Percentiles rank a stretch among this genome's conserved stretches.
phyloP scores from a whole-genome alignment of 176 grass and related monocot genomes.

The Melocanna baccifera region DNA sequence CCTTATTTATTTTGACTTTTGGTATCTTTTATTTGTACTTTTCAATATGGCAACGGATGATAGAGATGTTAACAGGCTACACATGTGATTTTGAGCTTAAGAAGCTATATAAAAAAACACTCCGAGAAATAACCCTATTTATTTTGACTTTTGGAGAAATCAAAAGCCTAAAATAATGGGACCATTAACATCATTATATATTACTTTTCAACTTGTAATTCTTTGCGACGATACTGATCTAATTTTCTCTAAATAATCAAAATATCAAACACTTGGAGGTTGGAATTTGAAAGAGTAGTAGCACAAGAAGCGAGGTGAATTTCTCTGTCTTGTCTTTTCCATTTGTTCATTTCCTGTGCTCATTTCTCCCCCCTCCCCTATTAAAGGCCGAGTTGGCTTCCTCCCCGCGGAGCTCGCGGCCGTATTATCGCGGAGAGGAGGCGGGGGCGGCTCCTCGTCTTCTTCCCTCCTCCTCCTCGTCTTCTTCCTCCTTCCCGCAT shows the following conservation, averaged over 20 bases:
- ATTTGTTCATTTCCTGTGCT: constrained; percentile 26
- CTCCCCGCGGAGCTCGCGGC: constrained; percentile 37
- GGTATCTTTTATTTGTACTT: too few relatives aligned
- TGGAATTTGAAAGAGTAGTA: neutral
- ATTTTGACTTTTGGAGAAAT: too few relatives aligned
- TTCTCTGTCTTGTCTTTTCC: constrained; percentile 14
- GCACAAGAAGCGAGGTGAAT: neutral
- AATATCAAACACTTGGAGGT: neutral
- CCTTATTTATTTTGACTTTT: too few relatives aligned
- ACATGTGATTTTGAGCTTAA: too few relatives aligned
- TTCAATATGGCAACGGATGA: too few relatives aligned
- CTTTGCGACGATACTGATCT: neutral
- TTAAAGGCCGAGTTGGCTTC: constrained; percentile 37
- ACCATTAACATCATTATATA: too few relatives aligned
- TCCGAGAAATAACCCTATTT: too few relatives aligned
- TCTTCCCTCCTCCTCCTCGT: neutral
- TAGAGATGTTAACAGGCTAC: too few relatives aligned
- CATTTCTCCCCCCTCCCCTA: neutral
- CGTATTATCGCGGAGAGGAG: constrained; percentile 9
- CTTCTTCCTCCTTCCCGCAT: neutral
- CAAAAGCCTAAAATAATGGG: too few relatives aligned
- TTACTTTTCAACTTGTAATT: too few relatives aligned
- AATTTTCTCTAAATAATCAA: neutral
- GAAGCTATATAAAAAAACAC: too few relatives aligned
- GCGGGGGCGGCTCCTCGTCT: neutral